Percentiles rank a stretch among this genome's conserved stretches.
Conservation (phyloP, 495 filamentous ascomycete genomes). For the Penicillium maclennaniae region DNA sequence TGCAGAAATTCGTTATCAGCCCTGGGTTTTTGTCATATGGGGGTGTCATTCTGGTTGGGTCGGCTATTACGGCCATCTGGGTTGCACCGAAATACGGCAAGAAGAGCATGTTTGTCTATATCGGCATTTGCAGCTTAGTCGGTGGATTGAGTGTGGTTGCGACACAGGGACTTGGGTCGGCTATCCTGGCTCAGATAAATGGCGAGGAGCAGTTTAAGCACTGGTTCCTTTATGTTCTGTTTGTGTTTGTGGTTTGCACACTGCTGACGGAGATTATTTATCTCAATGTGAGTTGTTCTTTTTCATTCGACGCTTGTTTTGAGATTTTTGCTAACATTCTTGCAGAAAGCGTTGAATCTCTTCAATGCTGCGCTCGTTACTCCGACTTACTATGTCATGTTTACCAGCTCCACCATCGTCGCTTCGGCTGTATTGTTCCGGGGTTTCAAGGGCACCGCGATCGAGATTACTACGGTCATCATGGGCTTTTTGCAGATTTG, state of each 20-base stretch:
- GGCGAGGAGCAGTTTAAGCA: slow-evolving; percentile 88
- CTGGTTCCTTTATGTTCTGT: slow-evolving; percentile 91
- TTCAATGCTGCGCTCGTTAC: slow-evolving; percentile 98
- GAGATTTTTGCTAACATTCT: slow-evolving; percentile 22
- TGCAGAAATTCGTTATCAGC: slow-evolving; percentile 82
- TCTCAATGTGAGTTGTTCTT: slow-evolving; percentile 70
- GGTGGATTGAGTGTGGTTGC: slow-evolving; percentile 93
- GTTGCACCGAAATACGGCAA: slow-evolving; percentile 87
- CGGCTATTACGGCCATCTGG: slow-evolving; percentile 71
- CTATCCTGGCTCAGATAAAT: slow-evolving; percentile 79
- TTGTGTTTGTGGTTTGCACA: slow-evolving; percentile 86
- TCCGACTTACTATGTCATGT: slow-evolving; percentile 97
- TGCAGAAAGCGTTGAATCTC: slow-evolving; percentile 94
- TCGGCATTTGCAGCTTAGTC: slow-evolving; percentile 91
- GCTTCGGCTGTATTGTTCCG: slow-evolving; percentile 90
- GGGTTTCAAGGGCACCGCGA: slow-evolving; percentile 84
- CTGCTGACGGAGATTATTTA: slow-evolving; percentile 91
- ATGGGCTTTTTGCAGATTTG: slow-evolving; percentile 95
- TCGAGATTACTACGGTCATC: slow-evolving; percentile 81
- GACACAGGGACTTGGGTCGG: slow-evolving; percentile 89
- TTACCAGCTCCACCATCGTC: slow-evolving; percentile 91
- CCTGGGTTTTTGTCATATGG: slow-evolving; percentile 85
- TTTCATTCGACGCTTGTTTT: background rate
- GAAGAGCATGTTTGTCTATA: slow-evolving; percentile 95
- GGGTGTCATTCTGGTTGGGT: slow-evolving; percentile 75